Evolutionary conservation across 139 green algal genomes (phyloP).

Genomic region (Picochlorum sp.): DNA sequence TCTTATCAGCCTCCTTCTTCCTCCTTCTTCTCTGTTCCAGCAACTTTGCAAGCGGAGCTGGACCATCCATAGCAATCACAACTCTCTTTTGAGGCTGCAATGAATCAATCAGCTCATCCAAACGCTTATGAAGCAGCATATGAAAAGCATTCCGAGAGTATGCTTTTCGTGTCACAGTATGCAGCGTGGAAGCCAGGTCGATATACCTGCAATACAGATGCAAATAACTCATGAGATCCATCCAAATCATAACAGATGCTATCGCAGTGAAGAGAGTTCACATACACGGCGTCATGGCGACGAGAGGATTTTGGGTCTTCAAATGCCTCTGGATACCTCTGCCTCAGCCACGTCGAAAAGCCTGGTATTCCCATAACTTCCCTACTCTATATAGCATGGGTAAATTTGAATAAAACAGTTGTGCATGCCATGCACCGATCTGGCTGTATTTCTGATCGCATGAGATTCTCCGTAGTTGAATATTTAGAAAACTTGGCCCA

Average conservation of each 20-base stretch:
- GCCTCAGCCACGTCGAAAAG: conserved; percentile 60
- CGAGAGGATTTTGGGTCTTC: conserved; percentile 18
- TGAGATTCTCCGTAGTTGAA: too few species aligned
- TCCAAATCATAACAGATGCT: neutral
- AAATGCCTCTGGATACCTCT: conserved; percentile 44
- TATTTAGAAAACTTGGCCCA: too few species aligned
- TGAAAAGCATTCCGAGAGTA: conserved; percentile 45
- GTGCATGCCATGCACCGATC: too few species aligned
- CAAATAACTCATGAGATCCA: neutral
- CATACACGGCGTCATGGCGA: conserved; percentile 49
- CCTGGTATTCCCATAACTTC: conserved; percentile 57
- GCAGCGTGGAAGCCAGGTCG: conserved; percentile 63
- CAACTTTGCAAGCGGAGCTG: conserved; percentile 80
- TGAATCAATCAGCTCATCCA: conserved; percentile 51
- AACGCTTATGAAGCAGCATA: conserved; percentile 41
- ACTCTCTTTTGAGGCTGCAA: conserved; percentile 48
- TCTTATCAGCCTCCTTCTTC: conserved; percentile 12
- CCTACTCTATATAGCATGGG: neutral
- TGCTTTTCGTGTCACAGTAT: conserved; percentile 49
- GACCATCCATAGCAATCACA: conserved; percentile 70
- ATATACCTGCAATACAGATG: conserved; percentile 38
- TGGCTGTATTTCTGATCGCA: too few species aligned
- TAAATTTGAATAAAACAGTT: too few species aligned
- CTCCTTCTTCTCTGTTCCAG: conserved; percentile 59
- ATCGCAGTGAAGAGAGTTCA: neutral